Evolutionary conservation across 2,329 filamentous ascomycete genomes (phyloP).

Genomic region (Penicillium sp.): DNA sequence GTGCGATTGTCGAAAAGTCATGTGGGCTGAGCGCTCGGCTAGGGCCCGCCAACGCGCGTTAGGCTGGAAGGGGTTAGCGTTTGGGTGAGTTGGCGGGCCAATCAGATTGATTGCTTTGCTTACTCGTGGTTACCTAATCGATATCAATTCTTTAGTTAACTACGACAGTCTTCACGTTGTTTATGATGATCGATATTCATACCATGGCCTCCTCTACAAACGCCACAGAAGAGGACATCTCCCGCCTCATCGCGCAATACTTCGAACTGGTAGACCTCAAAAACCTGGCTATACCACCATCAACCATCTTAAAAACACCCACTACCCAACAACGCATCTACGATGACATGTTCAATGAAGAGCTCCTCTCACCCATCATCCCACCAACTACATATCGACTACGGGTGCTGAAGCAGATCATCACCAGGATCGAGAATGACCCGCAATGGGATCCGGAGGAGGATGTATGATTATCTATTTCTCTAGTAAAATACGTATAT

Average conservation of each 20-base stretch:
- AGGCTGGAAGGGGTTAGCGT: conserved; percentile 18
- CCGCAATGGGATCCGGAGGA: conserved; percentile 73
- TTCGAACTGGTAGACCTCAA: conserved; percentile 67
- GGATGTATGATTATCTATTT: conserved; percentile 59
- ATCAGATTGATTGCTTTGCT: not conserved
- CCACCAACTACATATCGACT: conserved; percentile 68
- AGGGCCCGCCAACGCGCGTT: conserved; percentile 26
- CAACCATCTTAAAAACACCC: conserved; percentile 54
- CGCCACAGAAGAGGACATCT: not conserved
- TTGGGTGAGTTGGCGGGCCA: not conserved
- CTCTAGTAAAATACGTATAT: not conserved
- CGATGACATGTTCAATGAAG: conserved; percentile 60
- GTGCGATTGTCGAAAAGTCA: conserved; percentile 30
- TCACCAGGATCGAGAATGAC: conserved; percentile 65
- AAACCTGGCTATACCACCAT: conserved; percentile 60
- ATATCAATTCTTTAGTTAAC: not conserved
- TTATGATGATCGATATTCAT: not conserved
- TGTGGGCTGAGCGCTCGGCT: conserved; percentile 37
- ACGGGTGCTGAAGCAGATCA: conserved; percentile 68
- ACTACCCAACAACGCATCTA: conserved; percentile 65
- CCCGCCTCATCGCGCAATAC: conserved; percentile 61
- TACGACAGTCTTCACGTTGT: not conserved
- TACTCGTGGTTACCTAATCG: not conserved
- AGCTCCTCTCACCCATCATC: conserved; percentile 47
- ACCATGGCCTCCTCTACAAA: not conserved